Evolutionary conservation across 2,329 filamentous ascomycete genomes (phyloP).

Genomic region (Dichotomopilus funicola): DNA sequence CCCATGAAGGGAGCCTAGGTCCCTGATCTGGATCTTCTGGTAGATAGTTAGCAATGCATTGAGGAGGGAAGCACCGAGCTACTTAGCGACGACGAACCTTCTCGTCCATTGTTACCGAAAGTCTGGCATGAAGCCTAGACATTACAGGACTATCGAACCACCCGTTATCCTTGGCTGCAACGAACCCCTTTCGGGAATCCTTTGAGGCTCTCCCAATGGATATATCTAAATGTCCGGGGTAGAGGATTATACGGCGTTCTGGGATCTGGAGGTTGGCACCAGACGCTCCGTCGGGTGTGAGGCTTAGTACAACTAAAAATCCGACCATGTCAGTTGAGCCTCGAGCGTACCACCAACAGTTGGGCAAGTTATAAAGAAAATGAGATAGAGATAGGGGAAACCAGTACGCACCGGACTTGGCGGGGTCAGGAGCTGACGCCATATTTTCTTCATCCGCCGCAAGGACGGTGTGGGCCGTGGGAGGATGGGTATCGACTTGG

Average conservation of each 20-base stretch:
- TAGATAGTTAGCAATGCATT: constrained; percentile 20
- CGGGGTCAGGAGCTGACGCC: background rate
- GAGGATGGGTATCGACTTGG: no score
- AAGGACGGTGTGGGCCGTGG: no score
- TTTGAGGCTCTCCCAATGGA: constrained; percentile 42
- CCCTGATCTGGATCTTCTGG: constrained; percentile 40
- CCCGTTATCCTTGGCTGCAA: constrained; percentile 42
- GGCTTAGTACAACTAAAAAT: constrained; percentile 19
- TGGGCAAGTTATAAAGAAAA: no score
- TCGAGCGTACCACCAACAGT: background rate
- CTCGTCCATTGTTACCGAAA: constrained; percentile 38
- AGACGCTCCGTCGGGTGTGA: constrained; percentile 15
- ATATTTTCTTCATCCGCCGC: background rate
- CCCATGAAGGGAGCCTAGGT: constrained; percentile 47
- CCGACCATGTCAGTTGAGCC: background rate
- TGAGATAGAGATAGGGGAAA: no score
- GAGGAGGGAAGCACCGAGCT: constrained; percentile 10
- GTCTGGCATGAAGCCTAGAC: constrained; percentile 59
- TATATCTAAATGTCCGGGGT: constrained; percentile 20
- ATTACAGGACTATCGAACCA: constrained; percentile 68
- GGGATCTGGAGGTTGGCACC: constrained; percentile 6
- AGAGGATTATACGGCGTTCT: constrained; percentile 26
- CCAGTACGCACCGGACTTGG: background rate
- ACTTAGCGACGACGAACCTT: constrained; percentile 33
- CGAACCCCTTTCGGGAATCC: constrained; percentile 37